A percentile compares a stretch with the other conserved stretches of the same genome.
Conservation (phyloP, 2,329 filamentous ascomycete species). For the Penicillium decumbens region DNA sequence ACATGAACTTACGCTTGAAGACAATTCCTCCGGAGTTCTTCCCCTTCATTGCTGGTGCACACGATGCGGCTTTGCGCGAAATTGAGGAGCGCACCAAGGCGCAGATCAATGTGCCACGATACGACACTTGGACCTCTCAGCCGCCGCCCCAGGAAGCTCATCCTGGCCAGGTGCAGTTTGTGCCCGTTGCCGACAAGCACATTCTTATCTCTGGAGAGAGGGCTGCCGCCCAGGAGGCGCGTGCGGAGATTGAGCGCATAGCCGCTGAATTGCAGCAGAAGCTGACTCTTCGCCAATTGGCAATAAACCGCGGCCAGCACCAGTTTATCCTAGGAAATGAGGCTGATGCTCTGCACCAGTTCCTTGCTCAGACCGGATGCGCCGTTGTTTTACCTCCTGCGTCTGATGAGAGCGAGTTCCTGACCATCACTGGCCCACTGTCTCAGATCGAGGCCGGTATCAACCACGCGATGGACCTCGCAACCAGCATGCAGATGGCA, state of each 20-base stretch:
- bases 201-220: slow-evolving; percentile 88
- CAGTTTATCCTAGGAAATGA: slow-evolving; percentile 90
- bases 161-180: slow-evolving; percentile 65
- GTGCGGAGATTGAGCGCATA: slow-evolving; percentile 73
- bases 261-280: slow-evolving; percentile 71
- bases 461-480: slow-evolving; percentile 81
- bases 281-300: slow-evolving; percentile 70
- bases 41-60: slow-evolving; percentile 83
- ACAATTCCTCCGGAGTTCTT: slow-evolving; percentile 88
- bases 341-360: slow-evolving; percentile 74
- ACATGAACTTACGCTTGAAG: slow-evolving; percentile 73
- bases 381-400: slow-evolving; percentile 73
- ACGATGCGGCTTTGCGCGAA: slow-evolving; percentile 62
- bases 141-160: slow-evolving; percentile 60
- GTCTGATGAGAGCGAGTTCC: slow-evolving; percentile 71
- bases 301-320: slow-evolving; percentile 80
- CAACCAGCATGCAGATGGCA: slow-evolving; percentile 78
- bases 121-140: slow-evolving; percentile 67
- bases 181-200: slow-evolving; percentile 66
- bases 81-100: slow-evolving; percentile 71
- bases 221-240: slow-evolving; percentile 70
- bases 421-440: slow-evolving; percentile 78
- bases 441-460: slow-evolving; percentile 69
- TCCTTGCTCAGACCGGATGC: slow-evolving; percentile 87
- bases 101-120: slow-evolving; percentile 75